Conservation (phyloP, 1,284 basidiomycete species). For the Boletus smithii region DNA sequence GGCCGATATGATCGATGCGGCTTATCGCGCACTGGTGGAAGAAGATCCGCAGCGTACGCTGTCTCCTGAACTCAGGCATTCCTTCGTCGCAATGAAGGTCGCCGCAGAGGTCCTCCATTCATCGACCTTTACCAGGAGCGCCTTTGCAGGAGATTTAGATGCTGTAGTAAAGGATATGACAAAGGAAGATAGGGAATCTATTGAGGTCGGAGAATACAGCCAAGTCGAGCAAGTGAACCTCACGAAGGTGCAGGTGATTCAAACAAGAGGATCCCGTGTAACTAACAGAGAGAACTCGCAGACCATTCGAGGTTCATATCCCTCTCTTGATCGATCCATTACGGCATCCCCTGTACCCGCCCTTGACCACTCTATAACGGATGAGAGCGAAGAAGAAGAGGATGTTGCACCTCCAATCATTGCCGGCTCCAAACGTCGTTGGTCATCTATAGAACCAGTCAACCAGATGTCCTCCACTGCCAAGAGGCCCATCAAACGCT, state of each 20-base stretch:
- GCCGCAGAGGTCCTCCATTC: slow-evolving; percentile 35
- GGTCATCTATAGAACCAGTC: slow-evolving; percentile 8
- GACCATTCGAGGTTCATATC: slow-evolving; percentile 6
- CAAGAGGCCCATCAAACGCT: slow-evolving; percentile 23
- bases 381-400: slow-evolving; percentile 15
- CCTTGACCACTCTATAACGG: slow-evolving; percentile 1
- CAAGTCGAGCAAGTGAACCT: background rate
- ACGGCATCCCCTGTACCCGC: slow-evolving; percentile 2
- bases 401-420: slow-evolving; percentile 12
- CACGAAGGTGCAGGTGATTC: slow-evolving; percentile 6
- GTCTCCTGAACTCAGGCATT: slow-evolving; percentile 26
- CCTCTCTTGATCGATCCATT: slow-evolving; percentile 12
- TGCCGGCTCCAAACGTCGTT: slow-evolving; percentile 25
- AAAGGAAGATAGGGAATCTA: slow-evolving; percentile 6
- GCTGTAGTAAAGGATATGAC: slow-evolving; percentile 28
- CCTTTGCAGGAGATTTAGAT: slow-evolving; percentile 29
- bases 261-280: background rate
- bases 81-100: slow-evolving; percentile 37
- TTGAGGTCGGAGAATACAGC: no score
- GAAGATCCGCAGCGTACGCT: slow-evolving; percentile 28
- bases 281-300: slow-evolving; percentile 3
- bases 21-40: slow-evolving; percentile 38
- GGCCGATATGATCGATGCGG: slow-evolving; percentile 39
- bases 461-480: background rate
- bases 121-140: slow-evolving; percentile 27